Percentiles rank a stretch among this genome's conserved stretches.
phyloP scores from a whole-genome alignment of 202 grass and related monocot species.

The Panicum hallii region DNA sequence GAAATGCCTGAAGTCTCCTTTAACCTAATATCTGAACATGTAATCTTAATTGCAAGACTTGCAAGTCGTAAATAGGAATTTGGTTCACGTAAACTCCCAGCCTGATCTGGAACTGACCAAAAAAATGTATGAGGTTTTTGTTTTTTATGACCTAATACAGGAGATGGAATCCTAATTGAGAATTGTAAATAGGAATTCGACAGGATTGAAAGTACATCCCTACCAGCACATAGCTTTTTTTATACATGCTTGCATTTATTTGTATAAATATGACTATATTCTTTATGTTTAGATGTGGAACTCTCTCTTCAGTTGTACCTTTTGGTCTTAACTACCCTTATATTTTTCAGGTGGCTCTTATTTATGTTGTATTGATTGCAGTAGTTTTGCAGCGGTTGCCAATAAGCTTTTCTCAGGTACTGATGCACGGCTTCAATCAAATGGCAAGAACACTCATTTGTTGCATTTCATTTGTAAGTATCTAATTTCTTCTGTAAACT shows the following conservation, averaged over 20 bases:
- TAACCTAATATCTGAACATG: conserved; percentile 10
- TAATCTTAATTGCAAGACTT: background rate
- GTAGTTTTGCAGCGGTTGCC: conserved; percentile 85
- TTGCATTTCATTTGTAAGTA: conserved; percentile 28
- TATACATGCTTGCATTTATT: conserved; percentile 33
- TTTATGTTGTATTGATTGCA: conserved; percentile 92
- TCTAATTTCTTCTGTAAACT: conserved; percentile 47
- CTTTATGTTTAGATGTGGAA: background rate
- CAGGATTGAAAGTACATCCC: conserved; percentile 13
- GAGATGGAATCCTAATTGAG: conserved; percentile 19
- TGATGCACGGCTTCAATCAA: conserved; percentile 31
- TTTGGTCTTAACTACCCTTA: conserved; percentile 44
- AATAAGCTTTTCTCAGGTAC: conserved; percentile 90
- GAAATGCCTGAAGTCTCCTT: background rate
- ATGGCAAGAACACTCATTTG: background rate
- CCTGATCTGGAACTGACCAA: conserved; percentile 30
- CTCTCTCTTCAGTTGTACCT: conserved; percentile 1
- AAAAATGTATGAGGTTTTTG: background rate
- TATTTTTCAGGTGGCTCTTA: conserved; percentile 80
- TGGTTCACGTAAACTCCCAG: background rate
- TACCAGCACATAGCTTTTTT: conserved; percentile 29
- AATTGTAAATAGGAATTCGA: background rate
- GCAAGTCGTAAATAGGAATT: background rate
- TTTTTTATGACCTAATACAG: conserved; percentile 4
- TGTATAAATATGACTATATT: conserved; percentile 2